Evolutionary conservation across 1,284 basidiomycete species (phyloP).

Genomic region (Neolentinus lepideus): DNA sequence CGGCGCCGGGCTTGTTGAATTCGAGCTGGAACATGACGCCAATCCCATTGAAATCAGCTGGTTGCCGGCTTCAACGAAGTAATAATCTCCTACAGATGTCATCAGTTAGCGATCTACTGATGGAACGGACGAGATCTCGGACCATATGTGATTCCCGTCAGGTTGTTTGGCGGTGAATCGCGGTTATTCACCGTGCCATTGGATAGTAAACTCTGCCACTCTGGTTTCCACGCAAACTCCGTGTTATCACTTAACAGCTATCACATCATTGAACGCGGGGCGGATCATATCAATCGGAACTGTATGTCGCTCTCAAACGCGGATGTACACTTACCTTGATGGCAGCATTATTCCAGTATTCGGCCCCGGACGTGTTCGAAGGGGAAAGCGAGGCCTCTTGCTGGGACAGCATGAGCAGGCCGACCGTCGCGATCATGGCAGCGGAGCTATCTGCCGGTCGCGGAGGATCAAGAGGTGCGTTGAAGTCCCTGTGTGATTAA

Average conservation of each 20-base stretch:
- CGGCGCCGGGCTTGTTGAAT: not conserved
- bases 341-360: slow-evolving; percentile 40
- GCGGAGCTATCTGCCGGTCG: slow-evolving; percentile 63
- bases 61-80: slow-evolving; percentile 29
- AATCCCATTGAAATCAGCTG: slow-evolving; percentile 22
- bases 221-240: slow-evolving; percentile 44
- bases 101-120: not conserved
- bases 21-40: slow-evolving; percentile 11
- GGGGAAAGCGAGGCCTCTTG: slow-evolving; percentile 32
- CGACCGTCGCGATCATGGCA: slow-evolving; percentile 51
- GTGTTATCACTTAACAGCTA: slow-evolving; percentile 47
- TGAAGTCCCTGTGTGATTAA: slow-evolving; percentile 49
- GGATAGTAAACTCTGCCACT: slow-evolving; percentile 56
- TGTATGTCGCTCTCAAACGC: not conserved
- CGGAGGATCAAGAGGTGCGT: slow-evolving; percentile 47
- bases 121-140: too few species aligned
- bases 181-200: slow-evolving; percentile 63
- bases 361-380: slow-evolving; percentile 26
- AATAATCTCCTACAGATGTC: slow-evolving; percentile 29
- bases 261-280: not conserved
- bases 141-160: slow-evolving; percentile 64
- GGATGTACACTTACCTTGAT: slow-evolving; percentile 28
- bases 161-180: slow-evolving; percentile 35
- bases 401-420: slow-evolving; percentile 48
- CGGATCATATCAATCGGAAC: not conserved